phyloP scores from a whole-genome alignment of 2,329 filamentous ascomycete genomes.

The Thelonectria olida region DNA sequence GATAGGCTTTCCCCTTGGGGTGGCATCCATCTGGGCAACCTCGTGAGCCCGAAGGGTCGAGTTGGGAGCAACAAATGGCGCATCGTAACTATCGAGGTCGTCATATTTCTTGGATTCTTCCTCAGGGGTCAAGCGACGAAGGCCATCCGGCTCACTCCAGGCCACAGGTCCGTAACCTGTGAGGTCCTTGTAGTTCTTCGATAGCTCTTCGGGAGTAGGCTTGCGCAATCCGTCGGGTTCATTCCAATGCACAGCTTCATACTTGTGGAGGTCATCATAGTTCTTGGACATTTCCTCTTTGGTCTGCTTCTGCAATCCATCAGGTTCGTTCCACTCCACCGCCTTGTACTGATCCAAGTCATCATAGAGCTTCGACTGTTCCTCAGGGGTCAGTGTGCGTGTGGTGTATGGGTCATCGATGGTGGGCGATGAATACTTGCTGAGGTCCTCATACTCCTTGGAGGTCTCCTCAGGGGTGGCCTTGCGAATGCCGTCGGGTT shows the following conservation, averaged over 20 bases:
- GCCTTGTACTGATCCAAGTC: slow-evolving; percentile 52
- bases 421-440: slow-evolving; percentile 43
- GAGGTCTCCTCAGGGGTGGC: slow-evolving; percentile 39
- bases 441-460: slow-evolving; percentile 49
- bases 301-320: slow-evolving; percentile 41
- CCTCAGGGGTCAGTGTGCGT: slow-evolving; percentile 42
- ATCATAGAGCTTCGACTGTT: slow-evolving; percentile 48
- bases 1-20: slow-evolving; percentile 48
- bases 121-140: slow-evolving; percentile 40
- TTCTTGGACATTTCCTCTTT: slow-evolving; percentile 47
- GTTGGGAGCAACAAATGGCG: slow-evolving; percentile 47
- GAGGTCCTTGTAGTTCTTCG: slow-evolving; percentile 53
- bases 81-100: slow-evolving; percentile 49
- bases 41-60: slow-evolving; percentile 41
- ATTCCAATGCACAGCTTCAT: slow-evolving; percentile 43
- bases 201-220: slow-evolving; percentile 44
- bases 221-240: slow-evolving; percentile 44
- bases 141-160: slow-evolving; percentile 45
- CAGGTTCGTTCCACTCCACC: slow-evolving; percentile 47
- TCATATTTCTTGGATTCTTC: slow-evolving; percentile 43
- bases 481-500: slow-evolving; percentile 36
- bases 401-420: slow-evolving; percentile 42
- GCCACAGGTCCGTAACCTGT: slow-evolving; percentile 47
- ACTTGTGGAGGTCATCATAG: slow-evolving; percentile 48
- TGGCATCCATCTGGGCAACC: slow-evolving; percentile 40